phyloP scores from a whole-genome alignment of 2,329 filamentous ascomycete species.

The Leptoxyphium fumago region DNA sequence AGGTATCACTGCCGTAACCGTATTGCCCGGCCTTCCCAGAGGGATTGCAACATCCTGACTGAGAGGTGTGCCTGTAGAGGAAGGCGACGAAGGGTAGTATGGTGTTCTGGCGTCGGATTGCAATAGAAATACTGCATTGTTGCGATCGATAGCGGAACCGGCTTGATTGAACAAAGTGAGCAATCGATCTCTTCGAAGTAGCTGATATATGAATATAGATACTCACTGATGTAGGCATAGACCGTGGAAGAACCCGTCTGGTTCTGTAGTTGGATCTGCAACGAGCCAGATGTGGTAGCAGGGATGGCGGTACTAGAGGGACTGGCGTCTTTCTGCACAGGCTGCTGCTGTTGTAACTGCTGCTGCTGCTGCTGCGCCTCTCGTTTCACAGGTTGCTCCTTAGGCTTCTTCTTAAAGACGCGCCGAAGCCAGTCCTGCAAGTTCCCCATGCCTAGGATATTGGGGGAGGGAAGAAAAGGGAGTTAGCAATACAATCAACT shows the following conservation, averaged over 20 bases:
- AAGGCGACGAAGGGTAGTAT: slow-evolving; percentile 21
- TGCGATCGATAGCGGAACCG: slow-evolving; percentile 20
- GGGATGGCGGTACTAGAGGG: neutral
- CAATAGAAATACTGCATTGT: slow-evolving; percentile 19
- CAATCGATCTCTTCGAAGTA: neutral
- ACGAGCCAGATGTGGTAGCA: neutral
- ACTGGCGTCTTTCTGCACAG: neutral
- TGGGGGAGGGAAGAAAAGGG: neutral
- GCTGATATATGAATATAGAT: neutral
- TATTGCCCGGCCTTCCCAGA: slow-evolving; percentile 23
- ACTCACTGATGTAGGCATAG: slow-evolving; percentile 36
- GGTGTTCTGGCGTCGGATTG: slow-evolving; percentile 20
- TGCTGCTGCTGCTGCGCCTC: neutral
- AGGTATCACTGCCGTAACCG: slow-evolving; percentile 19
- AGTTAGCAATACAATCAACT: neutral
- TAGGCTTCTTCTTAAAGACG: neutral
- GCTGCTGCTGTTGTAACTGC: neutral
- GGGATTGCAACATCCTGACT: slow-evolving; percentile 28
- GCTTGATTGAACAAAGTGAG: slow-evolving; percentile 5
- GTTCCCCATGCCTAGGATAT: neutral
- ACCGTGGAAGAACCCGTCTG: slow-evolving; percentile 18
- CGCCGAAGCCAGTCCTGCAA: neutral
- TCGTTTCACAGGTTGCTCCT: neutral
- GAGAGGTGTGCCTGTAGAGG: slow-evolving; percentile 21
- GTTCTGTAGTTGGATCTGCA: slow-evolving; percentile 12